A percentile compares a stretch with the other conserved stretches of the same genome.
Evolutionary conservation across 768 basidiomycete species (phyloP).

Genomic region (Pisolithus microcarpus): DNA sequence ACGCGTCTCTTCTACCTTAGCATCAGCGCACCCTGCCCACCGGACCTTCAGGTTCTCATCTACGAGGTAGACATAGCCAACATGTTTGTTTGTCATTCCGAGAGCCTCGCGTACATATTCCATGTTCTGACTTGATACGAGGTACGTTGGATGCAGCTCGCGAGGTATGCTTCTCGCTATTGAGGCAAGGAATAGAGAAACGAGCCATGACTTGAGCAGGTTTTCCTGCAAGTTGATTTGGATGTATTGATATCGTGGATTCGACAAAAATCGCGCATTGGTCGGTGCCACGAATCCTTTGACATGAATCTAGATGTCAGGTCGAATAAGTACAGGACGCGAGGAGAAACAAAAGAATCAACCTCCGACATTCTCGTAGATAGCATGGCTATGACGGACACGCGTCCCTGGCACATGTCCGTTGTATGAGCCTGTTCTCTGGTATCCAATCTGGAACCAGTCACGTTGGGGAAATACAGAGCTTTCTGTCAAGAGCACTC

Average conservation of each 20-base stretch:
- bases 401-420: slow-evolving; percentile 62
- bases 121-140: slow-evolving; percentile 78
- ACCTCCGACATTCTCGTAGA: slow-evolving; percentile 87
- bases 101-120: slow-evolving; percentile 80
- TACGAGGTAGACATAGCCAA: slow-evolving; percentile 89
- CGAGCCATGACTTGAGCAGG: slow-evolving; percentile 82
- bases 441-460: slow-evolving; percentile 59
- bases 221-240: slow-evolving; percentile 96
- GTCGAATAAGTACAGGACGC: neutral
- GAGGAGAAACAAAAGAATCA: slow-evolving; percentile 10
- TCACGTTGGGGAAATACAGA: slow-evolving; percentile 83
- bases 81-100: slow-evolving; percentile 81
- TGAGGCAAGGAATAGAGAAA: slow-evolving; percentile 73
- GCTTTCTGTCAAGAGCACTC: slow-evolving; percentile 57
- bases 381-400: slow-evolving; percentile 79
- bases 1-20: slow-evolving; percentile 63
- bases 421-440: slow-evolving; percentile 64
- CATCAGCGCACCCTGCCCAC: slow-evolving; percentile 90
- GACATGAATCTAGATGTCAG: slow-evolving; percentile 57
- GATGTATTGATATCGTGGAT: slow-evolving; percentile 64
- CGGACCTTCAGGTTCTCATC: slow-evolving; percentile 80
- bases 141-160: slow-evolving; percentile 60
- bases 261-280: slow-evolving; percentile 40
- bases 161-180: slow-evolving; percentile 62
- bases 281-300: slow-evolving; percentile 61